Base-by-base conservation (phyloP, 768 basidiomycete species). In the Exidia glandulosa region DNA sequence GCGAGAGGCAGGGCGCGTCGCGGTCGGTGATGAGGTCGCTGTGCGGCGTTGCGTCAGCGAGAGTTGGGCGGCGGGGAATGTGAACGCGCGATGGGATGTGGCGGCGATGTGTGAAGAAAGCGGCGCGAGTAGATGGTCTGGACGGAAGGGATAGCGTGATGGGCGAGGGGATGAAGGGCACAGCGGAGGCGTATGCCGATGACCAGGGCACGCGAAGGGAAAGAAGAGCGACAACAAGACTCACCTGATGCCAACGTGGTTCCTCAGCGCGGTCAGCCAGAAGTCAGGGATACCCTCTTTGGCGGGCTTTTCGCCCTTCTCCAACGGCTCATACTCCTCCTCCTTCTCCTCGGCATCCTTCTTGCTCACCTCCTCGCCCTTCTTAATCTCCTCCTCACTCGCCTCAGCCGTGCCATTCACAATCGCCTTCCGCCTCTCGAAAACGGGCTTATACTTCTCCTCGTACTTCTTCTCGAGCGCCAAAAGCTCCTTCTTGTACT, bases 251-350 rank as follows among this genome's bases (percentile, higher is more conserved):
- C 83, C 90, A 59, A 87, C 73, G 72, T 98, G 94, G 74, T 96
- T 98, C 64, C 89, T 85, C 58, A 98, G 79, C 2, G 94, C 92
- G 1, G 96, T 98, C 66, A 96, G 84, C 95, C 95, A 99, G 81
- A 99, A 99, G 67, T 95, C 88, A 57, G 94, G 91, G 65, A 99
- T 90, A 57, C 86, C 79, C 36, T 72, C 63, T 54, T 66, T 66
- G 37, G 68, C 66, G 54, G 56, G 77, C 63, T 66, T 71, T 36
- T 34, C 61, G 59, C 59, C 60, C 25, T 14, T 27, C 6, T 23
- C 16, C 25, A 54, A 13, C 61, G 60, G 59, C 60, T 75, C 73
- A 14, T 72, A 74, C 1, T 77, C 69, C 33, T 72, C 67, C 60
- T 81, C 84, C 0, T 85, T 79, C 31, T 79, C 82, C 32, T 73